Evolutionary conservation across 2,329 filamentous ascomycete genomes (phyloP).

Genomic region (Colletotrichum karsti): DNA sequence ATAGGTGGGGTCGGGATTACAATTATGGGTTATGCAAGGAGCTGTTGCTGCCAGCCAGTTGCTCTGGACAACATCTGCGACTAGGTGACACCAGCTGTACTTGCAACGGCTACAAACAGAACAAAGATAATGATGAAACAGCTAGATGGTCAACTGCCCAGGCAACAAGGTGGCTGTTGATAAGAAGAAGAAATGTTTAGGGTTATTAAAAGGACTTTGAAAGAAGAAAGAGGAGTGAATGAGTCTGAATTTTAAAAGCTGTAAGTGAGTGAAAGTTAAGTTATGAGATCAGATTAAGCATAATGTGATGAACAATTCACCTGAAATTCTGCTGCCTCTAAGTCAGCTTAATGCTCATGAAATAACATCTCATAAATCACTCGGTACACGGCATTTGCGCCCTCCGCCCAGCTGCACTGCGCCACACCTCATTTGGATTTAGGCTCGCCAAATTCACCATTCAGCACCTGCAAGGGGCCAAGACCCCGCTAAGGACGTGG

Average conservation of each 20-base stretch:
- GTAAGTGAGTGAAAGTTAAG: not conserved
- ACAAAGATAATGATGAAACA: not conserved
- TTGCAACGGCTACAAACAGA: not conserved
- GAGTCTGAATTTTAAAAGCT: no score
- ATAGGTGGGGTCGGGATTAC: not conserved
- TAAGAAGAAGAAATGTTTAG: no score
- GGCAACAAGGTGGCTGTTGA: not conserved
- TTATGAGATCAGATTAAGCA: not conserved
- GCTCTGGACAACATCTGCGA: not conserved
- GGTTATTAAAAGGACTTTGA: no score
- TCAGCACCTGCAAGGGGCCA: not conserved
- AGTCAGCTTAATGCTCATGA: not conserved
- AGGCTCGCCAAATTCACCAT: not conserved
- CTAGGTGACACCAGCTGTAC: not conserved
- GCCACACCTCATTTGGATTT: conserved; percentile 2
- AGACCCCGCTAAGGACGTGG: conserved; percentile 12
- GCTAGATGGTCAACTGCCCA: not conserved
- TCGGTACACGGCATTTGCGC: not conserved
- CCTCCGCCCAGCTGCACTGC: not conserved
- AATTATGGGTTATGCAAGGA: not conserved
- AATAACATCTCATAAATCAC: not conserved
- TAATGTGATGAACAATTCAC: not conserved
- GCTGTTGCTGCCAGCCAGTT: no score
- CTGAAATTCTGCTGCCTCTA: not conserved
- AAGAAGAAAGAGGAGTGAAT: not conserved